Evolutionary conservation across 257 asterid genomes (phyloP).

Genomic region (Primulina tabacum): DNA sequence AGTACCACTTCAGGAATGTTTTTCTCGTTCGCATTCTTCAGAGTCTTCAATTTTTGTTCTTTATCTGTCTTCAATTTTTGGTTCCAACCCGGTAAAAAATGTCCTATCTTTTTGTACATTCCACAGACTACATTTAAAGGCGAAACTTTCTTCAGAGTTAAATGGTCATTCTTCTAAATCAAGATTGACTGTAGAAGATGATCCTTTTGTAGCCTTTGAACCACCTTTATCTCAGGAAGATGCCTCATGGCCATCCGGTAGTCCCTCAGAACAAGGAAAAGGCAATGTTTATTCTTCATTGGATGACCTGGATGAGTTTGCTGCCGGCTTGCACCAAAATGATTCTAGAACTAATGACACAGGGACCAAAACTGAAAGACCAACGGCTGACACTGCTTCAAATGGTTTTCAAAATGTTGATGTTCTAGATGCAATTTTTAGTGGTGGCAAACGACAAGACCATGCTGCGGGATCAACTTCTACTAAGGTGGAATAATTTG

Average conservation of each 20-base stretch:
- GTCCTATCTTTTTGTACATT: conserved; percentile 9
- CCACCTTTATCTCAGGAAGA: conserved; percentile 36
- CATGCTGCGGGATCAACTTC: conserved; percentile 34
- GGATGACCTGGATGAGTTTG: conserved; percentile 59
- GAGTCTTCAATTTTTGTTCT: not conserved
- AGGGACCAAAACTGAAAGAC: conserved; percentile 25
- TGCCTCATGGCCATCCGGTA: conserved; percentile 51
- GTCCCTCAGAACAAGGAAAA: conserved; percentile 35
- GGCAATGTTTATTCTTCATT: conserved; percentile 37
- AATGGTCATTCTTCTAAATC: conserved; percentile 37
- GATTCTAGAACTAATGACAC: conserved; percentile 30
- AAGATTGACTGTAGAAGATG: conserved; percentile 44
- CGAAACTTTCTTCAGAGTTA: conserved; percentile 31
- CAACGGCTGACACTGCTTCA: conserved; percentile 26
- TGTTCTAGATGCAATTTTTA: conserved; percentile 46
- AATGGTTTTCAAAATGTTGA: conserved; percentile 30
- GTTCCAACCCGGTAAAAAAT: not conserved
- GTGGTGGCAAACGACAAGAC: conserved; percentile 33
- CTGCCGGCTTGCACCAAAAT: conserved; percentile 34
- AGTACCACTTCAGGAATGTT: not conserved
- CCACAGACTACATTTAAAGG: conserved; percentile 36
- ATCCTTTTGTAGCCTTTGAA: conserved; percentile 60
- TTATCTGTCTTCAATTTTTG: not conserved
- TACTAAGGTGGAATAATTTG: conserved; percentile 43
- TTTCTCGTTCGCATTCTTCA: conserved; percentile 6